These are phyloP conservation scores for Brassica incana DNA, from an alignment of 345 rosid genomes.

Conservation along the genomic window DNA sequence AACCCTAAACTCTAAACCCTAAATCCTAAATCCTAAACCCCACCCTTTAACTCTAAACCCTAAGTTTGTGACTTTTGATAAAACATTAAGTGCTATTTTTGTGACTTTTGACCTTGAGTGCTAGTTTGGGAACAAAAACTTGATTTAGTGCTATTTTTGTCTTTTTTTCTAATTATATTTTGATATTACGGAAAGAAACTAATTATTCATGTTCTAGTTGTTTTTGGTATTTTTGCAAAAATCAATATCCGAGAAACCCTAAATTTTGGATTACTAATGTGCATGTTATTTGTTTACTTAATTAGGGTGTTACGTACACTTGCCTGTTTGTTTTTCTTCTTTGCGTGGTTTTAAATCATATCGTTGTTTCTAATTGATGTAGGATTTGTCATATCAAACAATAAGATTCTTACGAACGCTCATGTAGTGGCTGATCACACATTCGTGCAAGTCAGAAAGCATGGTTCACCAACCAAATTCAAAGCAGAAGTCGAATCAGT, in stretches of 20 bases:
- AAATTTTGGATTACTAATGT: background rate
- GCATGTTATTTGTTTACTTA: background rate
- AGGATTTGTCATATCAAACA: conserved; percentile 47
- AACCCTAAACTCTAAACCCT: no score
- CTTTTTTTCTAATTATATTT: background rate
- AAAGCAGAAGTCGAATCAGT: conserved; percentile 63
- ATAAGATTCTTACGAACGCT: conserved; percentile 70
- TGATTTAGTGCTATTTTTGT: no score
- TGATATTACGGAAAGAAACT: background rate
- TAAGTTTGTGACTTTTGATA: no score
- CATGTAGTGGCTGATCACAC: conserved; percentile 80
- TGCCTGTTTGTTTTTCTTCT: background rate
- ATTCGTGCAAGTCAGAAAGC: conserved; percentile 74
- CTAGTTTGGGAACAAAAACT: no score
- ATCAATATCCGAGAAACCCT: background rate
- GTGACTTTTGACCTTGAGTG: no score
- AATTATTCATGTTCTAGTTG: background rate
- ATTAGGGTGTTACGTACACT: background rate
- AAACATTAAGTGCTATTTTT: no score
- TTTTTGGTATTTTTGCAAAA: background rate
- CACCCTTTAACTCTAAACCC: no score
- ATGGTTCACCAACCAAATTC: conserved; percentile 64
- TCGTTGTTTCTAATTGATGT: background rate
- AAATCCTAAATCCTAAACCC: no score
- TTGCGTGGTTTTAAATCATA: background rate